phyloP scores from a whole-genome alignment of 768 basidiomycete genomes.

The Rhizopogon vesiculosus region DNA sequence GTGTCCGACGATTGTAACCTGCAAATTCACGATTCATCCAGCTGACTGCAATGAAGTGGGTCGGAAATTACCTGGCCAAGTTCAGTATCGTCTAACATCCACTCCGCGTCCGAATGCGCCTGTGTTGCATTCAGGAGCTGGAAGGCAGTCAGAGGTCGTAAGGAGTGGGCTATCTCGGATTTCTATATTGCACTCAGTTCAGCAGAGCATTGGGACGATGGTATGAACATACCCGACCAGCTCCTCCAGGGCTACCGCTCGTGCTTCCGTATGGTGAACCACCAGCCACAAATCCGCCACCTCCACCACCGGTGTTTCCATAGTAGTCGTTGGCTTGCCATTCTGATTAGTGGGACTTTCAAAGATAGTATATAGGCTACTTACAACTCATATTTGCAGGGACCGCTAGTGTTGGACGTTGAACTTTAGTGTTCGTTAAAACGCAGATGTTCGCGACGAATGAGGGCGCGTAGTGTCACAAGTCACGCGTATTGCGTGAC shows the following conservation, averaged over 20 bases:
- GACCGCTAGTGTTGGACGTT: background rate
- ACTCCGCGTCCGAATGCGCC: conserved; percentile 85
- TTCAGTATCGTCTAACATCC: conserved; percentile 76
- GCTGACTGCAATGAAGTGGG: background rate
- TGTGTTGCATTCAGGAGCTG: conserved; percentile 77
- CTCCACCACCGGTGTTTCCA: conserved; percentile 31
- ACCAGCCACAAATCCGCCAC: conserved; percentile 55
- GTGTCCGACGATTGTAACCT: conserved; percentile 75
- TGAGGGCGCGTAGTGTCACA: conserved; percentile 22
- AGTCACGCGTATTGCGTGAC: conserved; percentile 4
- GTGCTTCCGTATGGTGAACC: conserved; percentile 56
- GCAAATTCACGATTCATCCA: background rate
- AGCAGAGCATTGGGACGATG: background rate
- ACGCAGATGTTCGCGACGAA: conserved; percentile 15
- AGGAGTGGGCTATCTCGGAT: conserved; percentile 36
- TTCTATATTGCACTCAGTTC: conserved; percentile 21
- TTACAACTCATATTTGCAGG: conserved; percentile 36
- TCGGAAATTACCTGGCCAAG: conserved; percentile 62
- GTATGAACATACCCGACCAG: conserved; percentile 32
- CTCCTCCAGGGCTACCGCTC: conserved; percentile 57
- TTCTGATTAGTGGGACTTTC: background rate
- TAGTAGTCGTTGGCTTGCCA: conserved; percentile 35
- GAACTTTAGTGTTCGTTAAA: background rate
- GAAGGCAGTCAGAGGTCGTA: conserved; percentile 73
- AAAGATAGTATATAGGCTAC: background rate